These are phyloP conservation scores for Cercospora nicotianae DNA, from an alignment of 2,329 filamentous ascomycete genomes.

Conservation along the genomic window DNA sequence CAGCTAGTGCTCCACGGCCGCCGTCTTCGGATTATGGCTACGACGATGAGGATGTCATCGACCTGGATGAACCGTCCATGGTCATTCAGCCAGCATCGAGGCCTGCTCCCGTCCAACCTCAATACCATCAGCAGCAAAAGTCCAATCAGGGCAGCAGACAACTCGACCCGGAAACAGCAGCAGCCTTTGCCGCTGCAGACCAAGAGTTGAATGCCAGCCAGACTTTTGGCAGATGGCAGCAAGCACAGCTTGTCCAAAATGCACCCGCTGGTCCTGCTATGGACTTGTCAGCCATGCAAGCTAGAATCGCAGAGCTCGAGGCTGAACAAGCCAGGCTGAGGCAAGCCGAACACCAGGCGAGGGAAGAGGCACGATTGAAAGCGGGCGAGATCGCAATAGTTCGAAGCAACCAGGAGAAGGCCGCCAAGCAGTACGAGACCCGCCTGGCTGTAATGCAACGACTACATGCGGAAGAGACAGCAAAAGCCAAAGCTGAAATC, in stretches of 20 bases:
- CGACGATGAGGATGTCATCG: slow-evolving; percentile 49
- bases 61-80: slow-evolving; percentile 45
- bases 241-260: slow-evolving; percentile 16
- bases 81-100: slow-evolving; percentile 31
- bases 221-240: slow-evolving; percentile 28
- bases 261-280: slow-evolving; percentile 15
- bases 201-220: slow-evolving; percentile 35
- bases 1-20: slow-evolving; percentile 29
- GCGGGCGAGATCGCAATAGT: slow-evolving; percentile 73
- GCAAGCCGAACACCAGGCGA: slow-evolving; percentile 44
- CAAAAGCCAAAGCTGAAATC: slow-evolving; percentile 63
- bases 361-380: slow-evolving; percentile 59
- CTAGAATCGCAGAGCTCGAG: slow-evolving; percentile 49
- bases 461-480: slow-evolving; percentile 62
- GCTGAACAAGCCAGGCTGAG: slow-evolving; percentile 44
- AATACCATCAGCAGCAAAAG: slow-evolving; percentile 6
- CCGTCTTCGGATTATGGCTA: slow-evolving; percentile 48
- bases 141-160: slow-evolving; percentile 16
- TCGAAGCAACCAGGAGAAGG: slow-evolving; percentile 67
- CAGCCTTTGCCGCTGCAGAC: slow-evolving; percentile 38
- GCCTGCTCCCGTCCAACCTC: slow-evolving; percentile 10
- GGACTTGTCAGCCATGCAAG: slow-evolving; percentile 41
- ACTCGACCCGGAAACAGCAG: slow-evolving; percentile 34
- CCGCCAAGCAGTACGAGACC: slow-evolving; percentile 61
- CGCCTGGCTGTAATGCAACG: slow-evolving; percentile 63